Conservation (phyloP, 192 early-diverging fungal genomes). For the Backusella mclennaniae region DNA sequence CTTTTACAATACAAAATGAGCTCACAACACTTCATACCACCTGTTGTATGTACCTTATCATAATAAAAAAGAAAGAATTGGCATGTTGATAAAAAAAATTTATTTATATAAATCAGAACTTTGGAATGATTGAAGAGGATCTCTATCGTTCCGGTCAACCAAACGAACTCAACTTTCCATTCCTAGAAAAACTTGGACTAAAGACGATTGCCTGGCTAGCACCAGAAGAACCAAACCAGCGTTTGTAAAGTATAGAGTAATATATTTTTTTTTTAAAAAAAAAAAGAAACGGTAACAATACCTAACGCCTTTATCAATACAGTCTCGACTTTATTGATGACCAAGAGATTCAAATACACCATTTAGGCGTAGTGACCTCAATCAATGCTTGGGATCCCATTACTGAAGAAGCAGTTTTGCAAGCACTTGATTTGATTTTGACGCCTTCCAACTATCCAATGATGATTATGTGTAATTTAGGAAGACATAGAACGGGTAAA, state of each 20-base stretch:
- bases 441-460: conserved; percentile 90
- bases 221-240: conserved; percentile 94
- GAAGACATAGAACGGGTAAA: conserved; percentile 91
- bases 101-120: conserved; percentile 63
- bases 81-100: neutral
- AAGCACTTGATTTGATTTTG: conserved; percentile 84
- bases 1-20: conserved; percentile 40
- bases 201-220: conserved; percentile 95
- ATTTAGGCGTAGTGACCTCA: conserved; percentile 81
- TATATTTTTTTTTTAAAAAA: neutral
- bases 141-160: conserved; percentile 97
- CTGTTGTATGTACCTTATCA: conserved; percentile 52
- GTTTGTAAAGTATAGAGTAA: conserved; percentile 59
- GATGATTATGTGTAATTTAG: conserved; percentile 98
- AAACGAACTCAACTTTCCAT: conserved; percentile 99
- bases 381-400: conserved; percentile 97
- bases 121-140: conserved; percentile 96
- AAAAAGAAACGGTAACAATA: neutral
- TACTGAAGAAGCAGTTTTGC: conserved; percentile 94
- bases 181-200: conserved; percentile 93
- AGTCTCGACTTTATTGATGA: conserved; percentile 97
- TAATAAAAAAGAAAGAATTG: conserved; percentile 6
- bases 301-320: neutral
- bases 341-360: conserved; percentile 93
- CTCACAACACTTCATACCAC: conserved; percentile 78